Evolutionary conservation across 345 rosid species (phyloP).

Genomic region (Eucalyptus cladocalyx): DNA sequence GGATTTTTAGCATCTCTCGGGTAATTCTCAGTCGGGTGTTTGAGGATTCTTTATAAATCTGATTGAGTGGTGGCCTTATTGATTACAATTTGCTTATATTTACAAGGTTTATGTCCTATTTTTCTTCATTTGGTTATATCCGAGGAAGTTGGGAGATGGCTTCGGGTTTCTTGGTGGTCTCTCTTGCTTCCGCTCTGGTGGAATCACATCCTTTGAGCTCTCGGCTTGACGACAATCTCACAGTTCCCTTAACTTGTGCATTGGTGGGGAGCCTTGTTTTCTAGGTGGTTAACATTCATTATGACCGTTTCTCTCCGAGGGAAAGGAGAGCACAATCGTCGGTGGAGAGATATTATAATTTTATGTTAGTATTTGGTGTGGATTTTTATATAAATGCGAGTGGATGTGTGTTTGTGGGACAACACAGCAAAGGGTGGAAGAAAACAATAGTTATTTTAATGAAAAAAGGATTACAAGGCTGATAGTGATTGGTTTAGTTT

Average conservation of each 20-base stretch:
- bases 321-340: not conserved
- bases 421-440: not conserved
- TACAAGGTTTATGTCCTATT: slow-evolving; percentile 66
- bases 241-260: slow-evolving; percentile 55
- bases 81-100: not conserved
- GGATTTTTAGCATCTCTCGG: slow-evolving; percentile 69
- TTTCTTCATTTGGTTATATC: slow-evolving; percentile 54
- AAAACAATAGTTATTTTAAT: not conserved
- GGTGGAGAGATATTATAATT: not conserved
- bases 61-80: not conserved
- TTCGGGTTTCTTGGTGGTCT: slow-evolving; percentile 48
- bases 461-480: not conserved
- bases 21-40: slow-evolving; percentile 6
- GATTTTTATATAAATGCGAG: not conserved
- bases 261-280: slow-evolving; percentile 51
- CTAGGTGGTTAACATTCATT: not conserved
- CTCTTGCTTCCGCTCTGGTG: slow-evolving; percentile 59
- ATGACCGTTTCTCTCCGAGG: not conserved
- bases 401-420: not conserved
- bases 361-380: not conserved
- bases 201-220: slow-evolving; percentile 88
- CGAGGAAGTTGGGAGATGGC: slow-evolving; percentile 33
- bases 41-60: not conserved
- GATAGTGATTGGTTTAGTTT: not conserved
- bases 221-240: slow-evolving; percentile 80